Evolutionary conservation across 2,329 filamentous ascomycete species (phyloP).

Genomic region (Cylindrodendrum hubeiense): DNA sequence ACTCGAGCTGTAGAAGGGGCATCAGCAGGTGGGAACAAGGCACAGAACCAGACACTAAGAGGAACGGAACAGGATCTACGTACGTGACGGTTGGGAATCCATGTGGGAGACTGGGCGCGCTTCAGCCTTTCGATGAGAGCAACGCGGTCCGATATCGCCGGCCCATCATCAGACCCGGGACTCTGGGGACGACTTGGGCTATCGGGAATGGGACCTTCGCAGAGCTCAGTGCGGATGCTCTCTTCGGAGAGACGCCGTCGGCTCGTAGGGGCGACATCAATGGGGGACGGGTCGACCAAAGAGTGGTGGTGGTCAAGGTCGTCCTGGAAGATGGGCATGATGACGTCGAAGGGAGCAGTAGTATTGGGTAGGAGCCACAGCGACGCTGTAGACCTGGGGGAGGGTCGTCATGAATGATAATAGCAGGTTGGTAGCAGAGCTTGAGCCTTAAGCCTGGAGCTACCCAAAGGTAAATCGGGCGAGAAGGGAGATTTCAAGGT

Average conservation of each 20-base stretch:
- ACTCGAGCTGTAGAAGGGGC: slow-evolving; percentile 51
- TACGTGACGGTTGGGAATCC: slow-evolving; percentile 76
- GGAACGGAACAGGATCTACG: slow-evolving; percentile 35
- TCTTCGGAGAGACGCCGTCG: slow-evolving; percentile 64
- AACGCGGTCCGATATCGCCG: slow-evolving; percentile 70
- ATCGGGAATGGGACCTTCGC: slow-evolving; percentile 67
- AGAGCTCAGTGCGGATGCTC: slow-evolving; percentile 71
- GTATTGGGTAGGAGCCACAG: slow-evolving; percentile 50
- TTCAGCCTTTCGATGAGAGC: slow-evolving; percentile 90
- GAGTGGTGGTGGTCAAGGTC: slow-evolving; percentile 56
- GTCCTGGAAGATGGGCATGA: slow-evolving; percentile 71
- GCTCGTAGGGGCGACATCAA: slow-evolving; percentile 31
- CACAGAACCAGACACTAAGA: background rate
- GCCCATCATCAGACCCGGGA: slow-evolving; percentile 40
- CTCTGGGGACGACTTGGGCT: slow-evolving; percentile 48
- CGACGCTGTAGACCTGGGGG: slow-evolving; percentile 34
- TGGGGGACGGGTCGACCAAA: slow-evolving; percentile 40
- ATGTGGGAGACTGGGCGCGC: slow-evolving; percentile 79
- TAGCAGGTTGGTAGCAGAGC: slow-evolving; percentile 10
- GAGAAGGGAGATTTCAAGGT: slow-evolving; percentile 21
- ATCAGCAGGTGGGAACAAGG: slow-evolving; percentile 28
- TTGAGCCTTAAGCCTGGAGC: slow-evolving; percentile 20
- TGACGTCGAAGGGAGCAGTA: slow-evolving; percentile 12
- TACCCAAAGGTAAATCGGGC: slow-evolving; percentile 12
- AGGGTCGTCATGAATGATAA: slow-evolving; percentile 38